Conservation (phyloP, 805 yeast species). For the Priceomyces melissophilus region DNA sequence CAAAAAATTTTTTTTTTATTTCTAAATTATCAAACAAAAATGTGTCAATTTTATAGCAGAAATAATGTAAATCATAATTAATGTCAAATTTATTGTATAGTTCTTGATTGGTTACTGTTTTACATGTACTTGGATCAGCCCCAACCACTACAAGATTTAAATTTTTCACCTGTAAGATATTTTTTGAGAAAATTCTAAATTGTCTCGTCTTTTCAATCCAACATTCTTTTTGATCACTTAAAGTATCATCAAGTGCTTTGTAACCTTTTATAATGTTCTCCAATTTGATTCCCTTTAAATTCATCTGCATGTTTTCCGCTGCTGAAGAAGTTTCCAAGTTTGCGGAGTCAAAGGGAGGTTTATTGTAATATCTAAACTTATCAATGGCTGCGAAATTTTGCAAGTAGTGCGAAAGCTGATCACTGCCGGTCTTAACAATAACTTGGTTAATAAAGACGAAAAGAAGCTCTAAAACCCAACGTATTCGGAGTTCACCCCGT, state of each 20-base stretch:
- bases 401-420: slow-evolving; percentile 36
- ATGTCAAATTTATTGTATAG: slow-evolving; percentile 28
- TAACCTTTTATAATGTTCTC: slow-evolving; percentile 44
- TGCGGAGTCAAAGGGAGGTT: slow-evolving; percentile 32
- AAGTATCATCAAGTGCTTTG: slow-evolving; percentile 24
- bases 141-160: slow-evolving; percentile 25
- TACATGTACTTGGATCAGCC: not conserved
- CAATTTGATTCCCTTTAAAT: slow-evolving; percentile 24
- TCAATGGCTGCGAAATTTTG: slow-evolving; percentile 49
- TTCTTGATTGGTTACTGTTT: not conserved
- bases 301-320: slow-evolving; percentile 36
- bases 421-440: slow-evolving; percentile 9
- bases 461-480: slow-evolving; percentile 29
- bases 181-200: slow-evolving; percentile 31
- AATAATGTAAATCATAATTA: slow-evolving; percentile 43
- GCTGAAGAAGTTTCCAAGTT: slow-evolving; percentile 48
- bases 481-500: slow-evolving; percentile 40
- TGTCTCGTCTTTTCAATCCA: slow-evolving; percentile 41
- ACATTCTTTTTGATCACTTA: slow-evolving; percentile 17
- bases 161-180: slow-evolving; percentile 25
- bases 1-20: not conserved
- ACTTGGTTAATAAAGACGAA: slow-evolving; percentile 24
- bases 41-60: not conserved
- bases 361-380: slow-evolving; percentile 38
- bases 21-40: not conserved